Evolutionary conservation across 345 rosid species (phyloP).

Genomic region (Angophora floribunda): DNA sequence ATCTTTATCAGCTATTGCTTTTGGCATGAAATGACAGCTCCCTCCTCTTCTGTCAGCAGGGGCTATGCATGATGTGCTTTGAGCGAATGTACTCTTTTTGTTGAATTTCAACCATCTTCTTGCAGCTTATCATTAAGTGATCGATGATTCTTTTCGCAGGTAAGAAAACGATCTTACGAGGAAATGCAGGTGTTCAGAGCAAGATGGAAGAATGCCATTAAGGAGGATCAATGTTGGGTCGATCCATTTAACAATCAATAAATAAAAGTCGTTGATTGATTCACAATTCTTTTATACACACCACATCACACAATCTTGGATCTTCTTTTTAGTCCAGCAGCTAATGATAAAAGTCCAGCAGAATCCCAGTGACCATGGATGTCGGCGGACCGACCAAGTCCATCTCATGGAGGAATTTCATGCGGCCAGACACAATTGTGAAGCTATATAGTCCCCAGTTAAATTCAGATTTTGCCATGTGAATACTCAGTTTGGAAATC

Average conservation of each 20-base stretch:
- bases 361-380: not conserved
- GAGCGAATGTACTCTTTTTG: not conserved
- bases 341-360: not conserved
- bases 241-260: conserved; percentile 43
- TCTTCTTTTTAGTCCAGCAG: not conserved
- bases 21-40: not conserved
- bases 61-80: not conserved
- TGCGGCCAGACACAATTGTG: not conserved
- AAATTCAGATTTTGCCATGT: not conserved
- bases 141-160: conserved; percentile 19
- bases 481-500: not conserved
- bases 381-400: not conserved
- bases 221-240: conserved; percentile 71
- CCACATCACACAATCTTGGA: not conserved
- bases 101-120: not conserved
- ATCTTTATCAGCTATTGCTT: not conserved
- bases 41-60: not conserved
- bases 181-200: conserved; percentile 65
- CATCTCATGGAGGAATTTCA: not conserved
- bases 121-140: not conserved
- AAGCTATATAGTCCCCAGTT: not conserved
- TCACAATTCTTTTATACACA: not conserved
- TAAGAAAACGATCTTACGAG: conserved; percentile 55
- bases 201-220: conserved; percentile 63
- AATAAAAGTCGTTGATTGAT: not conserved